Percentiles rank a stretch among this genome's conserved stretches.
Conservation (phyloP, 2,329 filamentous ascomycete genomes). For the Boeremia lycopersici region DNA sequence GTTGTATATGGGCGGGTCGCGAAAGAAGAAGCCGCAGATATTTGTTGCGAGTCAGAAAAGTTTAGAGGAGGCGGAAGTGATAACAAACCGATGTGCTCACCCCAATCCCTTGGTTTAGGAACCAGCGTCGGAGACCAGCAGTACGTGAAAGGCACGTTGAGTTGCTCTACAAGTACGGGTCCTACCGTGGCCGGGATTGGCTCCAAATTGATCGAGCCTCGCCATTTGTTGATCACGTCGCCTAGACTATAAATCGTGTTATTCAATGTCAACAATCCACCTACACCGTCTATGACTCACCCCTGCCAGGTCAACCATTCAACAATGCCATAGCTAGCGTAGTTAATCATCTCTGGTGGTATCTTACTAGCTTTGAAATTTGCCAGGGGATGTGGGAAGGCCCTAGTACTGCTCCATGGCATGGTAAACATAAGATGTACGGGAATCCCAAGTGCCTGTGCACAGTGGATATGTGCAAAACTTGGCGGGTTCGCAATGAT, state of each 20-base stretch:
- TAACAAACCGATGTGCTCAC: constrained; percentile 16
- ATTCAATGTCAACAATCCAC: no score
- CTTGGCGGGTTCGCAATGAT: constrained; percentile 81
- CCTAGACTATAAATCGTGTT: constrained; percentile 49
- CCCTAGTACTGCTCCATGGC: constrained; percentile 55
- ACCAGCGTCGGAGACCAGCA: constrained; percentile 52
- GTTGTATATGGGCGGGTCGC: constrained; percentile 25
- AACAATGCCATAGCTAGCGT: constrained; percentile 53
- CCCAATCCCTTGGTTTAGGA: constrained; percentile 27
- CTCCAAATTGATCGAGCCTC: constrained; percentile 51
- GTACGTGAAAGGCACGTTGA: constrained; percentile 53
- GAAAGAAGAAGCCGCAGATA: constrained; percentile 37
- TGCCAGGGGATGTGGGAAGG: constrained; percentile 58
- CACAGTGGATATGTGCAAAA: constrained; percentile 75
- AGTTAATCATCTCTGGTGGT: constrained; percentile 48
- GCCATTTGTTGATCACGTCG: constrained; percentile 54
- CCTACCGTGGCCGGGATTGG: constrained; percentile 45
- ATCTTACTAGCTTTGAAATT: constrained; percentile 49
- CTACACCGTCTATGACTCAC: no score
- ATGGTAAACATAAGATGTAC: constrained; percentile 75
- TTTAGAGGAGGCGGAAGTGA: no score
- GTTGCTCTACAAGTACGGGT: constrained; percentile 43
- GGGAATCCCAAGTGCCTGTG: constrained; percentile 73
- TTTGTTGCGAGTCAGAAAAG: no score
- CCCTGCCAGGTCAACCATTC: constrained; percentile 57